These are phyloP conservation scores for Serendipita sp. DNA, from an alignment of 1,284 basidiomycete species.

Conservation along the genomic window DNA sequence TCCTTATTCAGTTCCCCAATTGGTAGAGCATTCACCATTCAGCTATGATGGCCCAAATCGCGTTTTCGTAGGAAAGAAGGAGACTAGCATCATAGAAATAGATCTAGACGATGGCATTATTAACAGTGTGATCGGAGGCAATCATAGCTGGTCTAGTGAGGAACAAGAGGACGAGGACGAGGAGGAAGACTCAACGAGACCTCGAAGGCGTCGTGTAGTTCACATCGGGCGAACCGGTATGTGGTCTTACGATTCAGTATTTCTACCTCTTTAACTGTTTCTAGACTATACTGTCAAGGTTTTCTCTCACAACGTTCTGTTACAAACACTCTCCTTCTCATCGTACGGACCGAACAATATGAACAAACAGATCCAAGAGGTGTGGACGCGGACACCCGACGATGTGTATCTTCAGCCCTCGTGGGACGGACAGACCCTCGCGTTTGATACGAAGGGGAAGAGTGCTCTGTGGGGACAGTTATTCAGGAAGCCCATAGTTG, in stretches of 20 bases:
- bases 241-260: slow-evolving; percentile 17
- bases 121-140: slow-evolving; percentile 50
- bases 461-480: slow-evolving; percentile 41
- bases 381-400: slow-evolving; percentile 59
- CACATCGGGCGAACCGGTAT: slow-evolving; percentile 71
- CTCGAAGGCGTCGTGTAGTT: slow-evolving; percentile 35
- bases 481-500: slow-evolving; percentile 54
- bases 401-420: slow-evolving; percentile 63
- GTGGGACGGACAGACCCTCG: slow-evolving; percentile 59
- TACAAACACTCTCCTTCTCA: slow-evolving; percentile 69
- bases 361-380: slow-evolving; percentile 45
- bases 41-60: slow-evolving; percentile 55
- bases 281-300: slow-evolving; percentile 25
- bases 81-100: slow-evolving; percentile 65
- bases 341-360: slow-evolving; percentile 75
- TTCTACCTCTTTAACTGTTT: neutral
- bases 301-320: slow-evolving; percentile 28
- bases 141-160: neutral
- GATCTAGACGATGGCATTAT: slow-evolving; percentile 73
- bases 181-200: slow-evolving; percentile 28
- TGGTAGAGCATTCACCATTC: slow-evolving; percentile 79
- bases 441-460: slow-evolving; percentile 39
- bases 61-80: slow-evolving; percentile 74
- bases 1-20: slow-evolving; percentile 71
- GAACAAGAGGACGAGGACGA: slow-evolving; percentile 31